A percentile compares a stretch with the other conserved stretches of the same genome.
phyloP scores from a whole-genome alignment of 2,329 filamentous ascomycete species.

The Venturia carpophila region DNA sequence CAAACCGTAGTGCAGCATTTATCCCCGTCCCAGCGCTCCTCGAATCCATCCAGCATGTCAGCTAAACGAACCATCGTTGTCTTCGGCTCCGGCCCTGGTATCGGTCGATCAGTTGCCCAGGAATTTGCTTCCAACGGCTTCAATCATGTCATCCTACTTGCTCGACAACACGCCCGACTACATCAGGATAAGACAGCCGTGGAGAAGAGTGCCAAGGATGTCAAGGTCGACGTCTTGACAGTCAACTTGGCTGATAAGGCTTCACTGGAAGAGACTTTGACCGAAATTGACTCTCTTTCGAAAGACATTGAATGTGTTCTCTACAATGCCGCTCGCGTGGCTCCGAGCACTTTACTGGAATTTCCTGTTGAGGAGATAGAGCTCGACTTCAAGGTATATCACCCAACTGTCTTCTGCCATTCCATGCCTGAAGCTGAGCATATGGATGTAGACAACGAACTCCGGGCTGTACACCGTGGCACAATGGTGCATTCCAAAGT shows the following conservation, averaged over 20 bases:
- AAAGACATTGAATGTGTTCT: constrained; percentile 19
- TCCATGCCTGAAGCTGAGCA: constrained; percentile 3
- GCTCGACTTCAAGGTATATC: constrained; percentile 42
- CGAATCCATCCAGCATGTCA: background rate
- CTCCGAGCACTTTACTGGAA: constrained; percentile 7
- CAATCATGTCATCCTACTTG: constrained; percentile 24
- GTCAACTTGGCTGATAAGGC: constrained; percentile 14
- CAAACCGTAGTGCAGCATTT: constrained; percentile 7
- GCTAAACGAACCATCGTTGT: constrained; percentile 21
- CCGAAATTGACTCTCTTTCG: constrained; percentile 18
- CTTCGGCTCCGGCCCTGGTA: constrained; percentile 26
- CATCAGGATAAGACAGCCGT: constrained; percentile 24
- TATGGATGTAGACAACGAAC: constrained; percentile 37
- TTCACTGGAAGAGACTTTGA: constrained; percentile 10
- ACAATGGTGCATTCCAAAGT: constrained; percentile 39
- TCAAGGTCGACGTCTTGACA: constrained; percentile 8
- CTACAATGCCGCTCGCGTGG: constrained; percentile 17
- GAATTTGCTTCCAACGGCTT: constrained; percentile 26
- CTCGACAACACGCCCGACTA: constrained; percentile 22
- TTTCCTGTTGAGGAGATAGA: constrained; percentile 35
- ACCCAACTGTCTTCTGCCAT: background rate
- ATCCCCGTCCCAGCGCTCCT: background rate
- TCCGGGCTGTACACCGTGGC: constrained; percentile 42
- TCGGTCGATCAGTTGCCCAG: constrained; percentile 24
- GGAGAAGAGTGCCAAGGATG: constrained; percentile 2